Evolutionary conservation across 495 filamentous ascomycete species (phyloP).

Genomic region (Penicillium herquei): DNA sequence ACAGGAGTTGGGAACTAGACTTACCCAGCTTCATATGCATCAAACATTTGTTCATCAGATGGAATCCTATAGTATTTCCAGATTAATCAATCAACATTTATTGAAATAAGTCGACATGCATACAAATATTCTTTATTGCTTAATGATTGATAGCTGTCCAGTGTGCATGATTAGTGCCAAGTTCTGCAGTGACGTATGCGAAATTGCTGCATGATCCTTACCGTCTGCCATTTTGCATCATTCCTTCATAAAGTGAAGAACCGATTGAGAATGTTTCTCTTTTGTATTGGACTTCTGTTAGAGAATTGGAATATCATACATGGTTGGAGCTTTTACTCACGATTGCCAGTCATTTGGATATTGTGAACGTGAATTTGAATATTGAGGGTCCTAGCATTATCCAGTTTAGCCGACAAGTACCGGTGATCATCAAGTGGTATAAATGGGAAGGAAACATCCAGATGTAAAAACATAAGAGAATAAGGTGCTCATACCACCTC

Average conservation of each 20-base stretch:
- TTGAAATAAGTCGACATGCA: not conserved
- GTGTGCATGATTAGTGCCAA: no score
- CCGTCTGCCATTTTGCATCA: constrained; percentile 22
- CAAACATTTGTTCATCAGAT: constrained; percentile 27
- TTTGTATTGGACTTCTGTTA: not conserved
- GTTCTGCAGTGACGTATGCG: no score
- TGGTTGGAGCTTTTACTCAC: not conserved
- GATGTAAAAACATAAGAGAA: not conserved
- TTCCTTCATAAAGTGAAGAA: constrained; percentile 17
- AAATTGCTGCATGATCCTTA: not conserved
- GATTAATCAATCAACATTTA: no score
- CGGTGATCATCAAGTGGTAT: not conserved
- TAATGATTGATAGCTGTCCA: not conserved
- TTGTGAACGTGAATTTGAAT: no score
- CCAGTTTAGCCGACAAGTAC: no score
- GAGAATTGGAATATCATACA: not conserved
- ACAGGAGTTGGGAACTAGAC: not conserved
- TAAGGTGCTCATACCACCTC: not conserved
- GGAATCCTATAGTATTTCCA: constrained; percentile 3
- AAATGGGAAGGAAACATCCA: not conserved
- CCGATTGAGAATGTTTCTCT: constrained; percentile 21
- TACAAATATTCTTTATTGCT: constrained; percentile 6
- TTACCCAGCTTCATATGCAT: constrained; percentile 17
- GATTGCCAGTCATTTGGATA: constrained; percentile 1
- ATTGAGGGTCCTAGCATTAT: no score